Conservation (phyloP, 176 grass and related monocot genomes). For the Triticum timopheevii region DNA sequence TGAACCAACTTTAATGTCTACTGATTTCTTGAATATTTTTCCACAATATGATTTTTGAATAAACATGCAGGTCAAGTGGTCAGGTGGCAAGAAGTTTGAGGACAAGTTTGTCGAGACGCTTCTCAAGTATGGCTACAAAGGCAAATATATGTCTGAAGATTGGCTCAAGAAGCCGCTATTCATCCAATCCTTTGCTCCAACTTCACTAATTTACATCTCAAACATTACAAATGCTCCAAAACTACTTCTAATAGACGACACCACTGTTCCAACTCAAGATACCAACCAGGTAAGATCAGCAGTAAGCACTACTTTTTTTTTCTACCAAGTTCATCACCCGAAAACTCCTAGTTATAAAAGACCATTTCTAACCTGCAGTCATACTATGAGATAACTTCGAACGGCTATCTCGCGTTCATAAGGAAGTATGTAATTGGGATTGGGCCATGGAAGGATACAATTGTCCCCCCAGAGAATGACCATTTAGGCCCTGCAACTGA, state of each 20-base stretch:
- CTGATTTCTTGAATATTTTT: neutral
- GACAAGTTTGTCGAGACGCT: conserved; percentile 64
- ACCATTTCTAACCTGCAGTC: conserved; percentile 46
- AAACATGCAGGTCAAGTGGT: conserved; percentile 76
- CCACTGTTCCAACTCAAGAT: conserved; percentile 63
- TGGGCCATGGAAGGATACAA: conserved; percentile 86
- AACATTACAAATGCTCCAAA: conserved; percentile 74
- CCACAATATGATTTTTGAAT: neutral
- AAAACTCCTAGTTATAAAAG: neutral
- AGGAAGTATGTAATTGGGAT: conserved; percentile 70
- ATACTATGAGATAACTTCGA: conserved; percentile 72
- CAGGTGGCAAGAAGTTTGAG: conserved; percentile 60
- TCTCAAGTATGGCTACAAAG: conserved; percentile 68
- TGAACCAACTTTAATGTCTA: neutral
- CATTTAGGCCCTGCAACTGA: conserved; percentile 48
- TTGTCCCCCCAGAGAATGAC: conserved; percentile 56
- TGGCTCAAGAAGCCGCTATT: conserved; percentile 78
- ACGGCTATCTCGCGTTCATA: conserved; percentile 68
- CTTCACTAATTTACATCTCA: conserved; percentile 70
- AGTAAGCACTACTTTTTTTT: neutral
- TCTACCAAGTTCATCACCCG: conserved; percentile 7
- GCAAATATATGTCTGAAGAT: conserved; percentile 62
- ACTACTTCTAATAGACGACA: conserved; percentile 61
- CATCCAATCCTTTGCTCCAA: conserved; percentile 80
- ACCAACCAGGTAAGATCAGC: conserved; percentile 62